phyloP scores from a whole-genome alignment of 2,329 filamentous ascomycete species.

The Akanthomyces lecanii region DNA sequence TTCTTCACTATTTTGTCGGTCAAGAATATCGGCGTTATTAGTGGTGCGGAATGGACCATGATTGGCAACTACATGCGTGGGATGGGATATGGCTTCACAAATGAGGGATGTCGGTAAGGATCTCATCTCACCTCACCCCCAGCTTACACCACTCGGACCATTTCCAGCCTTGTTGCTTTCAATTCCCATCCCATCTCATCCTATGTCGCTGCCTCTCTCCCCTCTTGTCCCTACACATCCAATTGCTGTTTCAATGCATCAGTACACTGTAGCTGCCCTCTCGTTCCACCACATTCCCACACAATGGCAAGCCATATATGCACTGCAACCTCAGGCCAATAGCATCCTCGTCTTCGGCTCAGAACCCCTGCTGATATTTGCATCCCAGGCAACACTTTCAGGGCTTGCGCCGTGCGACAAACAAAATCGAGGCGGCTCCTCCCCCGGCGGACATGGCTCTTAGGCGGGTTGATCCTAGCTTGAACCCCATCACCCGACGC shows the following conservation, averaged over 20 bases:
- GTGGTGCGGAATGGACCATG: slow-evolving; percentile 57
- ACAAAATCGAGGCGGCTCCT: slow-evolving; percentile 45
- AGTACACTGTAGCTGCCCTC: background rate
- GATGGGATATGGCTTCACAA: slow-evolving; percentile 59
- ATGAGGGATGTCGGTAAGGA: slow-evolving; percentile 57
- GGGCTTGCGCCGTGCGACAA: slow-evolving; percentile 51
- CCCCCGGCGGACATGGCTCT: slow-evolving; percentile 29
- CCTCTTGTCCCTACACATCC: background rate
- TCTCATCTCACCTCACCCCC: background rate
- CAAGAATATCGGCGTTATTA: slow-evolving; percentile 61
- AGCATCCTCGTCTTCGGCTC: background rate
- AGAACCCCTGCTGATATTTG: background rate
- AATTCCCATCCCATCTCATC: background rate
- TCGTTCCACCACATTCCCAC: background rate
- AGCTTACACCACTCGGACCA: background rate
- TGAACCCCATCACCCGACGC: slow-evolving; percentile 57
- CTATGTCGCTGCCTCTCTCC: background rate
- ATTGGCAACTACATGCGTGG: slow-evolving; percentile 58
- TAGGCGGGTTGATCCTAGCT: slow-evolving; percentile 45
- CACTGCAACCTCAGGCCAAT: slow-evolving; percentile 7
- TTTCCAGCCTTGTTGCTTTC: background rate
- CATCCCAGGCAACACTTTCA: slow-evolving; percentile 55
- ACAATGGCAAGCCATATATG: background rate
- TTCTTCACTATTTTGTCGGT: slow-evolving; percentile 60
- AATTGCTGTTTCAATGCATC: background rate